Percentiles rank a stretch among this genome's conserved stretches.
Evolutionary conservation across 495 filamentous ascomycete genomes (phyloP).

Genomic region (Trichoderma orchidacearum): DNA sequence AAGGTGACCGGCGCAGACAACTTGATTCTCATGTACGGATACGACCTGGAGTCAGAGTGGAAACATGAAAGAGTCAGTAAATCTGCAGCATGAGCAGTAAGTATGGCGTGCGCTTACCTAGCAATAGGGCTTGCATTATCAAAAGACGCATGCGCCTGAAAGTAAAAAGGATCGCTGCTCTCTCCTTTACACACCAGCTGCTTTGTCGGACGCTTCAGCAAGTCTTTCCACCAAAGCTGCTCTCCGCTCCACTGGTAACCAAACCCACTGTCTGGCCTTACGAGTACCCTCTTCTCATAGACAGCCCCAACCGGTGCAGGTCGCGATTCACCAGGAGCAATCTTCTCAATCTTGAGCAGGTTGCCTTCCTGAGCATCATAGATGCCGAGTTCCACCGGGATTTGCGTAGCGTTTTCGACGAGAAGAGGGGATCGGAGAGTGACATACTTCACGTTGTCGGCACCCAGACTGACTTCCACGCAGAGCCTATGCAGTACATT

Average conservation of each 20-base stretch:
- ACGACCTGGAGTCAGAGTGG: slow-evolving; percentile 44
- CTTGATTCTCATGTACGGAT: slow-evolving; percentile 88
- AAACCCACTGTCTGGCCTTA: slow-evolving; percentile 92
- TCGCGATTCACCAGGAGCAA: slow-evolving; percentile 78
- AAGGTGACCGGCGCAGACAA: slow-evolving; percentile 86
- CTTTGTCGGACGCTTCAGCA: slow-evolving; percentile 67
- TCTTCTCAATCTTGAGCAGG: slow-evolving; percentile 94
- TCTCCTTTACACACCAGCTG: slow-evolving; percentile 82
- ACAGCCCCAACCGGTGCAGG: slow-evolving; percentile 88
- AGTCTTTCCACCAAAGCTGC: slow-evolving; percentile 79
- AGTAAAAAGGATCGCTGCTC: slow-evolving; percentile 79
- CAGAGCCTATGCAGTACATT: slow-evolving; percentile 74
- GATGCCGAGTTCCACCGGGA: slow-evolving; percentile 88
- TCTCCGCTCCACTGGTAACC: slow-evolving; percentile 91
- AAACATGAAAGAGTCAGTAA: slow-evolving; percentile 17
- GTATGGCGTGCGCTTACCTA: slow-evolving; percentile 26
- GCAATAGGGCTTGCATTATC: slow-evolving; percentile 71
- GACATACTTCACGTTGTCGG: slow-evolving; percentile 94
- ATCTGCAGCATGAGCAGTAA: neutral
- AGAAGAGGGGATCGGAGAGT: slow-evolving; percentile 90
- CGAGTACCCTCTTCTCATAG: slow-evolving; percentile 77
- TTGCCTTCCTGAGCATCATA: slow-evolving; percentile 80
- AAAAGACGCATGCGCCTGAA: slow-evolving; percentile 79
- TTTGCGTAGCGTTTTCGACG: slow-evolving; percentile 95
- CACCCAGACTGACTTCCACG: slow-evolving; percentile 79